phyloP scores from a whole-genome alignment of 1,139 yeast species.

The Taiozyma sp. region DNA sequence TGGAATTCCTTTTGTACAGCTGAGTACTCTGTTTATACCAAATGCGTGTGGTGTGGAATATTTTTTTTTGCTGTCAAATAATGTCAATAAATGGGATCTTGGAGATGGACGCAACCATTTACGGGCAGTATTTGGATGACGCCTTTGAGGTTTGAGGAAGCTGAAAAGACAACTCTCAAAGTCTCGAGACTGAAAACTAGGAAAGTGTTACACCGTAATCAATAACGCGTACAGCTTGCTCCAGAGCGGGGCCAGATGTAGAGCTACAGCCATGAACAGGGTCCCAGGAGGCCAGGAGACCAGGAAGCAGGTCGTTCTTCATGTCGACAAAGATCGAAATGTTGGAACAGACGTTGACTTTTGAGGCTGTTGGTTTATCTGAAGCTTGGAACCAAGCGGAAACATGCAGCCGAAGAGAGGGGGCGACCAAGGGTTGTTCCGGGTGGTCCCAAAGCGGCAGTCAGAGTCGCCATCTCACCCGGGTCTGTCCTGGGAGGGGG shows the following conservation, averaged over 20 bases:
- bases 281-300: not conserved
- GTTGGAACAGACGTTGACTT: too few relatives aligned
- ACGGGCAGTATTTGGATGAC: not conserved
- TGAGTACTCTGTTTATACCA: too few relatives aligned
- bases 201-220: too few relatives aligned
- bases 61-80: not conserved
- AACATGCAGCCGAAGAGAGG: not conserved
- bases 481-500: not conserved
- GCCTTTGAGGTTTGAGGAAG: not conserved
- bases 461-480: not conserved
- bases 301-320: not conserved
- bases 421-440: not conserved
- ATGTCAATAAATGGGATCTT: not conserved
- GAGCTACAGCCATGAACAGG: too few relatives aligned
- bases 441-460: not conserved
- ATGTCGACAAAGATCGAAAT: too few relatives aligned
- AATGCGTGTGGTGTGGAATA: not conserved
- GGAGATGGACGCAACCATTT: not conserved
- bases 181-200: too few relatives aligned
- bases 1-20: too few relatives aligned
- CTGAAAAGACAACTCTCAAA: too few relatives aligned
- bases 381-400: not conserved
- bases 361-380: not conserved
- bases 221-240: too few relatives aligned
- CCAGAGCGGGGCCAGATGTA: not conserved